Evolutionary conservation across 768 basidiomycete genomes (phyloP), one percentile per base, ranked within the genome.

Genomic region (Mycena galericulata): DNA sequence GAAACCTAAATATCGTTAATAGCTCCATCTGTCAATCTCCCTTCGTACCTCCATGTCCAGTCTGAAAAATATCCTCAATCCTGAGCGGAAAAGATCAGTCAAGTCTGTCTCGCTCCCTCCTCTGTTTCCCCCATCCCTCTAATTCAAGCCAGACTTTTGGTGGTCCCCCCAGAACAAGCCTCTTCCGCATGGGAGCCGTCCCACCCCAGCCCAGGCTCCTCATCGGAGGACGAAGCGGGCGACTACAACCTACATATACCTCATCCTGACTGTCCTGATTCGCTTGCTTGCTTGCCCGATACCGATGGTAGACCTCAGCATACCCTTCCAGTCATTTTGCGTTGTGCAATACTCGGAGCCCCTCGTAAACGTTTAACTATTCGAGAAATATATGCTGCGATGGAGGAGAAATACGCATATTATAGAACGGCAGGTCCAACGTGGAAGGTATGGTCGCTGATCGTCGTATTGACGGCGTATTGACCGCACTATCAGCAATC

Each of bases 391-490:
- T 95, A 95, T 73, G 91, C 91, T 12, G 90, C 92, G 20, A 95
- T 95, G 92, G 93, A 95, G 81, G 85, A 86, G 34, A 95, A 95
- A 79, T 95, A 94, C 74, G 86, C 88, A 12, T 95, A 92, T 74
- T 95, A 93, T 79, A 89, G 86, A 77, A 90, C 88, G 18, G 92
- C 93, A 41, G 93, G 93, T 36, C 86, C 90, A 30, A 93, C 93
- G 15, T 95, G 93, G 93, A 95, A 95, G 88, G 93, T 93, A 75
- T 63, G 80, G 63, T 54, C 40, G 36, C 26, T 49, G 49, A 56
- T 62, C 53, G 17, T 59, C 65, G 29, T 49, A 43, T 59, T 69
- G 34, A 17, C 47, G 45, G 69, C 51, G 61, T 63, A 62, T 49
- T 45, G 65, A 67, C 64, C 65, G 64, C 65, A 53, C 46, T 67